Conservation (phyloP, 2,329 filamentous ascomycete species). For the Trichothecium roseum region DNA sequence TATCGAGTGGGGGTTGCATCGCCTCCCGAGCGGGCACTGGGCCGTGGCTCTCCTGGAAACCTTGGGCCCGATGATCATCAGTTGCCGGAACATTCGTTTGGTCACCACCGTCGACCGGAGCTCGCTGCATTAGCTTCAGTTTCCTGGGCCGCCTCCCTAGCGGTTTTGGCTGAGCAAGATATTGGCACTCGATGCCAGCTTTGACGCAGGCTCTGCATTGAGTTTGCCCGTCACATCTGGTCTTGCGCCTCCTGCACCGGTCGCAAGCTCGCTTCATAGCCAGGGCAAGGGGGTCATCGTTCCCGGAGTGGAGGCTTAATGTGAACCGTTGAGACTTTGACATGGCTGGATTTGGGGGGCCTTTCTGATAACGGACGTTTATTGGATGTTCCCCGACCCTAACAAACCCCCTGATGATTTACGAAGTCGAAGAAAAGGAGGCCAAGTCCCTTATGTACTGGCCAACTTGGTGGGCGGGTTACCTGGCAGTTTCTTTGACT, state of each 20-base stretch:
- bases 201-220: conserved; percentile 2
- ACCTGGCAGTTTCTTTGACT: too few relatives aligned
- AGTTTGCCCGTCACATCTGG: conserved; percentile 2
- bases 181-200: conserved; percentile 3
- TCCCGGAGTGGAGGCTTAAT: conserved; percentile 1
- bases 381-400: too few relatives aligned
- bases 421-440: too few relatives aligned
- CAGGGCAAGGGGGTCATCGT: conserved; percentile 1
- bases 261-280: conserved; percentile 5
- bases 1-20: neutral
- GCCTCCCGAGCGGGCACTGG: neutral
- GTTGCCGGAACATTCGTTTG: neutral
- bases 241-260: conserved; percentile 4
- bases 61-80: too few relatives aligned
- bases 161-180: conserved; percentile 2
- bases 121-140: neutral
- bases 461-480: too few relatives aligned
- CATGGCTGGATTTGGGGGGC: neutral
- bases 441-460: too few relatives aligned
- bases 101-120: neutral
- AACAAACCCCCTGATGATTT: too few relatives aligned
- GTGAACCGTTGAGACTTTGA: conserved; percentile 2
- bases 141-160: conserved; percentile 3
- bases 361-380: too few relatives aligned
- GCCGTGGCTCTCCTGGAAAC: neutral